Percentiles rank a stretch among this genome's conserved stretches.
These are phyloP conservation scores for Discostella stelligeroides DNA, from an alignment of 108 stramenopile genomes.

Conservation along the genomic window DNA sequence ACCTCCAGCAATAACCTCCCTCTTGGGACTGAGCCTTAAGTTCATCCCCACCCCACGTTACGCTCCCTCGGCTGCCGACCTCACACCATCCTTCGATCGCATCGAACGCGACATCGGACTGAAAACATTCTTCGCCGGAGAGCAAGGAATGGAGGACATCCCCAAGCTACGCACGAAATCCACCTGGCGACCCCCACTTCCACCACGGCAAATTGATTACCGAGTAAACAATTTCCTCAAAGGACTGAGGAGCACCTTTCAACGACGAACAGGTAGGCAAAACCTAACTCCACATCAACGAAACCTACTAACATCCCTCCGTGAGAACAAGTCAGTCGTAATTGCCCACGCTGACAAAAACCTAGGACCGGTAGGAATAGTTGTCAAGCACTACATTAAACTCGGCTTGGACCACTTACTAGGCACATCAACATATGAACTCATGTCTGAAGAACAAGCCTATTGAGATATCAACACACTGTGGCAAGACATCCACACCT, in stretches of 20 bases:
- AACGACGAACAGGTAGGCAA: neutral
- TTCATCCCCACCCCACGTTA: conserved; percentile 28
- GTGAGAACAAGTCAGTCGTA: too few relatives aligned
- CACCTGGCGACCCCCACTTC: conserved; percentile 1
- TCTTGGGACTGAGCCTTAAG: conserved; percentile 20
- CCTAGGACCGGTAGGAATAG: too few relatives aligned
- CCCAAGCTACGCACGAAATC: conserved; percentile 18
- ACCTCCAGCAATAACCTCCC: neutral
- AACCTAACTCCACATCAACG: conserved; percentile 1
- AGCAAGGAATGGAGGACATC: neutral
- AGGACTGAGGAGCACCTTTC: neutral
- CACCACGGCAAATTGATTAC: conserved; percentile 6
- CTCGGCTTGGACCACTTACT: conserved; percentile 7
- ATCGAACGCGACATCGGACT: conserved; percentile 14
- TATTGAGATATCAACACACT: neutral
- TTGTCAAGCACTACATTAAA: neutral
- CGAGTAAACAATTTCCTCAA: neutral
- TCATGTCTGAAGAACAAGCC: conserved; percentile 9
- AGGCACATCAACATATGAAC: conserved; percentile 1
- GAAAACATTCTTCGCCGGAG: conserved; percentile 12
- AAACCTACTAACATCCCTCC: too few relatives aligned
- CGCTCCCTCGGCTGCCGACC: neutral
- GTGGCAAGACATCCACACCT: neutral
- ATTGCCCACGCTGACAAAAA: too few relatives aligned
- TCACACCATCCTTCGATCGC: neutral